Conservation (phyloP, 805 yeast genomes). For the Candida berthetii region DNA sequence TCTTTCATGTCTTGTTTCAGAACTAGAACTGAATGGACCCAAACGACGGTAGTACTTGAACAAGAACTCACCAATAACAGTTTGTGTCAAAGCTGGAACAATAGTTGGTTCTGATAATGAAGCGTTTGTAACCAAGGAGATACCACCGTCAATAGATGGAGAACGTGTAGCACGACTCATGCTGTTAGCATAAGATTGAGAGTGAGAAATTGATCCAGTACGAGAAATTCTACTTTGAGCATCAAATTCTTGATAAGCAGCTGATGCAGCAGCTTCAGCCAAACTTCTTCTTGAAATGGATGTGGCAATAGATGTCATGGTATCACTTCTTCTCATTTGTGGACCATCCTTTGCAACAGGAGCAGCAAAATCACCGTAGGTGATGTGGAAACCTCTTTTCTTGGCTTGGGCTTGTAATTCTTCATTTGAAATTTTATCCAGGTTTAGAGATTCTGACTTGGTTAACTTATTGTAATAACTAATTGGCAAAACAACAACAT, state of each 20-base stretch:
- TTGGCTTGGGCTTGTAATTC: slow-evolving; percentile 38
- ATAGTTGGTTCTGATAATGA: slow-evolving; percentile 64
- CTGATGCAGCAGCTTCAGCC: slow-evolving; percentile 22
- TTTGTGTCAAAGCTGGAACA: slow-evolving; percentile 84
- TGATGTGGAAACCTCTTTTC: slow-evolving; percentile 39
- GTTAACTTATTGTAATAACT: slow-evolving; percentile 56
- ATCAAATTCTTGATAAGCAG: slow-evolving; percentile 22
- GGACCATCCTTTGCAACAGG: slow-evolving; percentile 7
- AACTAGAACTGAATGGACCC: slow-evolving; percentile 64
- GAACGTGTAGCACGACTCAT: slow-evolving; percentile 13
- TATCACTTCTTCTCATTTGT: slow-evolving; percentile 11
- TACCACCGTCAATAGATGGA: slow-evolving; percentile 26
- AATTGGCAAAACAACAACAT: slow-evolving; percentile 58
- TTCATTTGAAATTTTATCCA: slow-evolving; percentile 40
- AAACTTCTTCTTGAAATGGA: slow-evolving; percentile 17
- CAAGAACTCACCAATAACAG: slow-evolving; percentile 87
- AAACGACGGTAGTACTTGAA: slow-evolving; percentile 78
- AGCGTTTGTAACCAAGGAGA: slow-evolving; percentile 46
- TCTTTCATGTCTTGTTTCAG: slow-evolving; percentile 82
- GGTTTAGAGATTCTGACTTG: slow-evolving; percentile 34
- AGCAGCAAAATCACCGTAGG: slow-evolving; percentile 14
- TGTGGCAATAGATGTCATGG: slow-evolving; percentile 15
- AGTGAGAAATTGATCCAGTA: slow-evolving; percentile 9
- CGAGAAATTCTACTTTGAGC: slow-evolving; percentile 12
- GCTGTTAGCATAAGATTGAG: slow-evolving; percentile 11